Percentiles rank a stretch among this genome's conserved stretches.
Evolutionary conservation across 306 rosid genomes (phyloP).

Genomic region (Hylodesmum podocarpum): DNA sequence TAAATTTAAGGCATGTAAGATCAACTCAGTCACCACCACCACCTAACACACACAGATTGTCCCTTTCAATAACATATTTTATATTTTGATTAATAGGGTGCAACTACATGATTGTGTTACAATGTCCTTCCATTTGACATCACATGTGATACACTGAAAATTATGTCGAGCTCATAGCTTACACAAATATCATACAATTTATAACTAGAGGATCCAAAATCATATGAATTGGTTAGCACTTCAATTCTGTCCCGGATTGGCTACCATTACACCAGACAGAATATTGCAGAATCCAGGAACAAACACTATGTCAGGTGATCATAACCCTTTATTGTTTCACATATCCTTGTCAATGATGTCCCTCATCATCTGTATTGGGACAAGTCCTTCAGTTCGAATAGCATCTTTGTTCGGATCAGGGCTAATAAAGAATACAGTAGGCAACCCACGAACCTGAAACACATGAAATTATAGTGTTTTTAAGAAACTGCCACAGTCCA

Average conservation of each 20-base stretch:
- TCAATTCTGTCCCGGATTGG: conserved; percentile 26
- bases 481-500: neutral
- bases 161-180: conserved; percentile 25
- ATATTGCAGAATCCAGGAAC: conserved; percentile 32
- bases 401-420: conserved; percentile 87
- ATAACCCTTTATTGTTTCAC: conserved; percentile 41
- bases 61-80: conserved; percentile 2
- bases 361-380: conserved; percentile 94
- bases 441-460: conserved; percentile 84
- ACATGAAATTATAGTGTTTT: neutral
- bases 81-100: conserved; percentile 26
- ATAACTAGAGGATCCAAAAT: conserved; percentile 19
- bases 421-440: conserved; percentile 76
- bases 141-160: conserved; percentile 33
- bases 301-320: conserved; percentile 14
- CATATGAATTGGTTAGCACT: conserved; percentile 32
- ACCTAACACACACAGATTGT: conserved; percentile 11
- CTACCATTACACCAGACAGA: conserved; percentile 32
- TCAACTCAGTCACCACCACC: conserved; percentile 13
- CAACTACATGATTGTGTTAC: conserved; percentile 18
- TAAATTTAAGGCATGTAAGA: neutral
- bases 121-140: conserved; percentile 22
- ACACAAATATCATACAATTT: conserved; percentile 22
- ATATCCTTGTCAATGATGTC: conserved; percentile 75
- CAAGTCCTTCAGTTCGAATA: conserved; percentile 85